Percentiles rank a stretch among this genome's conserved stretches.
Evolutionary conservation across 2,329 filamentous ascomycete species (phyloP).

Genomic region (Talaromyces verruculosus): DNA sequence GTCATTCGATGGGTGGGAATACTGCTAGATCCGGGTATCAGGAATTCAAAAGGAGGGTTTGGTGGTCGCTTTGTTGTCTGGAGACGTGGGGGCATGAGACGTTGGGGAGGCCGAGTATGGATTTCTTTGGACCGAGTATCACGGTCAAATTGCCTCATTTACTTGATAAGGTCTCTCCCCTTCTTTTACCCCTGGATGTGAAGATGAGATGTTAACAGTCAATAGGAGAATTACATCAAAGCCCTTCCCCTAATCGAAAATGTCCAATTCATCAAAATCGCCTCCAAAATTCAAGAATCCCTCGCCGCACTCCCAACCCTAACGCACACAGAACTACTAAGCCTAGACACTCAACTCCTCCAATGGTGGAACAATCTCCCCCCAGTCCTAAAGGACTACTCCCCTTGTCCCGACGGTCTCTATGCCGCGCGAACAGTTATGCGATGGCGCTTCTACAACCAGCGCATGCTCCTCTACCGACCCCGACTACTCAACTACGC

Average conservation of each 20-base stretch:
- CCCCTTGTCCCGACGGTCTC: constrained; percentile 69
- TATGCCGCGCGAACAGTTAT: constrained; percentile 71
- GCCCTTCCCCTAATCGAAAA: constrained; percentile 73
- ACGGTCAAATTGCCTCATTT: constrained; percentile 64
- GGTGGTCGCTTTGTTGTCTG: constrained; percentile 73
- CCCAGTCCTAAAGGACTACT: constrained; percentile 61
- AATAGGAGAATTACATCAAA: constrained; percentile 59
- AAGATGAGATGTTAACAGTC: neutral
- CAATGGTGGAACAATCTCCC: constrained; percentile 72
- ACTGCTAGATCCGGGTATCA: constrained; percentile 26
- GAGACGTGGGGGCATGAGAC: constrained; percentile 74
- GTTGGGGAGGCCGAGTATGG: constrained; percentile 68
- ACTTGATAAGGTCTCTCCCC: constrained; percentile 30
- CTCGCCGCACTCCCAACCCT: constrained; percentile 69
- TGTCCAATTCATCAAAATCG: constrained; percentile 76
- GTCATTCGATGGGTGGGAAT: neutral
- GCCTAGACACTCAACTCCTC: constrained; percentile 66
- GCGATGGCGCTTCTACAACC: constrained; percentile 79
- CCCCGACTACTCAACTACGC: constrained; percentile 69
- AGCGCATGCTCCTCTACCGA: constrained; percentile 72
- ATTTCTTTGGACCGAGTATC: constrained; percentile 66
- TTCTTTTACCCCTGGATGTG: neutral
- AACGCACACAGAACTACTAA: constrained; percentile 63
- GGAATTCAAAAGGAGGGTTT: constrained; percentile 66
- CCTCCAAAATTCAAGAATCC: constrained; percentile 70